Conservation (phyloP, 2,329 filamentous ascomycete genomes). For the Diaporthe sp. region DNA sequence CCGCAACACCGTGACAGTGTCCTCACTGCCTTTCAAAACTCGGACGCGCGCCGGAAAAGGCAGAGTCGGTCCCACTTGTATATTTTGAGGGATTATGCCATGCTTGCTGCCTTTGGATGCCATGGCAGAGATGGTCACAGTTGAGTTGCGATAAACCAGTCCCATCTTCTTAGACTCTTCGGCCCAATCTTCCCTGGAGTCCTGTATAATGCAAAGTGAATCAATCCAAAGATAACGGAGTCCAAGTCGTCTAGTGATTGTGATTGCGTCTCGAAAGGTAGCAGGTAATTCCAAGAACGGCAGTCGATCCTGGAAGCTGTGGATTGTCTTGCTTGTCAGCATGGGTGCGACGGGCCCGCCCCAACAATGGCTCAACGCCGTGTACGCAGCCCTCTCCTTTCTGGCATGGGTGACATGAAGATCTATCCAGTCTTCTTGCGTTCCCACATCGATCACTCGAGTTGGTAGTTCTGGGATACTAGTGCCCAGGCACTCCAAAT, state of each 20-base stretch:
- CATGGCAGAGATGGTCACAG: not conserved
- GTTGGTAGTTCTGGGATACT: not conserved
- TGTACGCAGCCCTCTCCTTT: not conserved
- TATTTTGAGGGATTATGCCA: not conserved
- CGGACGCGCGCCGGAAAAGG: not conserved
- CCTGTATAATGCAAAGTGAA: constrained; percentile 6
- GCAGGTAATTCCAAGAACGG: not conserved
- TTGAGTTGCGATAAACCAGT: not conserved
- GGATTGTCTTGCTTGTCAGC: not conserved
- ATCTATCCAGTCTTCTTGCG: not conserved
- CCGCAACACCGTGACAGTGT: too few species aligned
- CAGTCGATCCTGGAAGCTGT: not conserved
- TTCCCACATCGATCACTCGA: not conserved
- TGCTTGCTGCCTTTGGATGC: not conserved
- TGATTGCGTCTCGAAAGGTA: not conserved
- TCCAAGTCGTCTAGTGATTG: not conserved
- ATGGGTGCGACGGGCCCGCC: not conserved
- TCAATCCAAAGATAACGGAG: not conserved
- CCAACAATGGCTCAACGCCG: not conserved
- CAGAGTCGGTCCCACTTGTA: not conserved
- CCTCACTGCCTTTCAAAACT: not conserved
- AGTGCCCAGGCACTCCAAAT: not conserved
- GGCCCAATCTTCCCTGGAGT: not conserved
- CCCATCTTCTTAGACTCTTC: not conserved
- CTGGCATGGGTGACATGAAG: not conserved